phyloP scores from a whole-genome alignment of 2,329 filamentous ascomycete genomes.

The Dactylonectria estremocensis region DNA sequence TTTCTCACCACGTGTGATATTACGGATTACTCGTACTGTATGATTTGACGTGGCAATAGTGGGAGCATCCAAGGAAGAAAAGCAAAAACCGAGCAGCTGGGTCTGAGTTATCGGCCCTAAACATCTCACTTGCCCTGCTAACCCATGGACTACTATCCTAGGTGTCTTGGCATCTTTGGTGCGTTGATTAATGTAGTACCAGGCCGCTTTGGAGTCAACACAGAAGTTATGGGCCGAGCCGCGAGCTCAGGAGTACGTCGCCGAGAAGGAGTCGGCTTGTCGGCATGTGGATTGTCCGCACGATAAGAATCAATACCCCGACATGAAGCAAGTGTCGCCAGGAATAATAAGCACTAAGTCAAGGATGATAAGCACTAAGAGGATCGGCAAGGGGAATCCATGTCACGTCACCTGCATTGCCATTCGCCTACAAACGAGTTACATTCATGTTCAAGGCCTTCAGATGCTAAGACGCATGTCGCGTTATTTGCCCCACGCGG shows the following conservation, averaged over 20 bases:
- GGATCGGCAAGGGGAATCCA: neutral
- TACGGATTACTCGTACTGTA: neutral
- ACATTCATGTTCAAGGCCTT: neutral
- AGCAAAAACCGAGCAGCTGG: neutral
- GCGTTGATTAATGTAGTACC: neutral
- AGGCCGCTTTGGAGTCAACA: neutral
- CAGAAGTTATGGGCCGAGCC: neutral
- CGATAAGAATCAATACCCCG: neutral
- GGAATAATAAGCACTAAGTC: no score
- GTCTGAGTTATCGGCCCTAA: neutral
- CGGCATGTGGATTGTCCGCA: neutral
- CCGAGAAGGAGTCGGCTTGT: neutral
- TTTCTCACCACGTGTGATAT: neutral
- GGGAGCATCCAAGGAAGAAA: neutral
- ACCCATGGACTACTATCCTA: neutral
- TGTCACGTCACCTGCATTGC: neutral
- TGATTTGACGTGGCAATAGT: neutral
- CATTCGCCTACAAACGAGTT: slow-evolving; percentile 3
- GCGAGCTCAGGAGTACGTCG: neutral
- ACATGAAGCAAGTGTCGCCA: neutral
- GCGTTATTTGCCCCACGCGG: neutral
- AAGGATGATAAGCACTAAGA: slow-evolving; percentile 11
- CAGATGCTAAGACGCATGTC: neutral
- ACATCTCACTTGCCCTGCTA: neutral
- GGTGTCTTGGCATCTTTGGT: neutral